A percentile compares a stretch with the other conserved stretches of the same genome.
These are phyloP conservation scores for Alternaria incomplexa DNA, from an alignment of 2,329 filamentous ascomycete genomes.

Conservation along the genomic window DNA sequence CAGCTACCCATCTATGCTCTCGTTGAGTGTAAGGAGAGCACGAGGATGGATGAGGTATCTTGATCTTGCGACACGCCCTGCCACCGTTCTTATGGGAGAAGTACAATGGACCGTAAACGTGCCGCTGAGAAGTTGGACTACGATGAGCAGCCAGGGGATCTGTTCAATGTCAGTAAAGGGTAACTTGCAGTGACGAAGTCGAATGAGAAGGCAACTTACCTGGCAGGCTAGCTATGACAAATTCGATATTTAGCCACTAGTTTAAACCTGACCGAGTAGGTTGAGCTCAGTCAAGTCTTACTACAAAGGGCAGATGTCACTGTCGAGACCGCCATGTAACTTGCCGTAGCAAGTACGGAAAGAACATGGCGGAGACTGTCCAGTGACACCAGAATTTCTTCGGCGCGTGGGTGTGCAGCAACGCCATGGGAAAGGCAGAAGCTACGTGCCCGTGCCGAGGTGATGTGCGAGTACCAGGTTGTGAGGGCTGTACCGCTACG, in stretches of 20 bases:
- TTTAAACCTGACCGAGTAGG: background rate
- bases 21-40: background rate
- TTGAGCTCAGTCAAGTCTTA: background rate
- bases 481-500: background rate
- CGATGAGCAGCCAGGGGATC: background rate
- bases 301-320: background rate
- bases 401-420: background rate
- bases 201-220: background rate
- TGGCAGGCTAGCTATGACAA: background rate
- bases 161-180: background rate
- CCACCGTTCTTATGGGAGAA: background rate
- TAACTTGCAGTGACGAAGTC: fast-evolving
- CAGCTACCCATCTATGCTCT: background rate
- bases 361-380: background rate
- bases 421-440: background rate
- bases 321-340: background rate
- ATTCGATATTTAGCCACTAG: background rate
- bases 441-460: background rate
- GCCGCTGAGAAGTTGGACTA: background rate
- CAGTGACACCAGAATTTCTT: background rate
- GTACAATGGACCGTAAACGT: background rate
- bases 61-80: background rate
- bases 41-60: background rate
- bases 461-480: background rate
- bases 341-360: background rate